phyloP scores from a whole-genome alignment of 2,329 filamentous ascomycete genomes.

The Neonectria punicea region DNA sequence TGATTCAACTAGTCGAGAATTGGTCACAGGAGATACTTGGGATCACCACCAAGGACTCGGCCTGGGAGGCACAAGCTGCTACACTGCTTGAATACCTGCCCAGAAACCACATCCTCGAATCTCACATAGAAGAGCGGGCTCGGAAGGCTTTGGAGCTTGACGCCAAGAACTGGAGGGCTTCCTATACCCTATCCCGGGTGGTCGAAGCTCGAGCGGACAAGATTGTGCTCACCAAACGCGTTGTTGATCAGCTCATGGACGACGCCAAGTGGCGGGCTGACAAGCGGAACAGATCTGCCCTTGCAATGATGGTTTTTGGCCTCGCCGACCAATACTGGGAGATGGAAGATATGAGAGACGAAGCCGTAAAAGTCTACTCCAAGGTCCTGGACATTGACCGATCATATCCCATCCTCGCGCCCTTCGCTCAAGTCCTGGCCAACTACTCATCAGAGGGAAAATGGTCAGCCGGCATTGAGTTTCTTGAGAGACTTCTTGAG shows the following conservation, averaged over 20 bases:
- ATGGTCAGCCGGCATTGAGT: not conserved
- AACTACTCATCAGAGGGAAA: not conserved
- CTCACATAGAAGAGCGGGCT: not conserved
- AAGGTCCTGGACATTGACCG: conserved; percentile 5
- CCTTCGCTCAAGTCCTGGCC: not conserved
- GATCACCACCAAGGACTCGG: conserved; percentile 3
- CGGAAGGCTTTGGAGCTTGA: conserved; percentile 17
- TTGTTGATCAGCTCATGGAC: conserved; percentile 1
- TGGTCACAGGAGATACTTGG: conserved; percentile 5
- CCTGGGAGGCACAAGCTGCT: conserved; percentile 16
- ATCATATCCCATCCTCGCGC: not conserved
- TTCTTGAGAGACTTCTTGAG: conserved; percentile 7
- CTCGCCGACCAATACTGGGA: conserved; percentile 14
- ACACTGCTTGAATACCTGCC: conserved; percentile 1
- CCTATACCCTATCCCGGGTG: not conserved
- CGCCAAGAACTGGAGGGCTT: conserved; percentile 9
- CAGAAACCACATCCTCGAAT: conserved; percentile 3
- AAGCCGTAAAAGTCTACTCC: conserved; percentile 8
- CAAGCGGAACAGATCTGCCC: not conserved
- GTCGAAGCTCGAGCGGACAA: not conserved
- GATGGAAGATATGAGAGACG: conserved; percentile 2
- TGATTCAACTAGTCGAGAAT: conserved; percentile 10
- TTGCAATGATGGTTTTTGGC: conserved; percentile 7
- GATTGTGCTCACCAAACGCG: not conserved
- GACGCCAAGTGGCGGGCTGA: conserved; percentile 5